Percentiles rank a stretch among this genome's conserved stretches.
Conservation (phyloP, 208 protist species). For the Crithidia sp. region DNA sequence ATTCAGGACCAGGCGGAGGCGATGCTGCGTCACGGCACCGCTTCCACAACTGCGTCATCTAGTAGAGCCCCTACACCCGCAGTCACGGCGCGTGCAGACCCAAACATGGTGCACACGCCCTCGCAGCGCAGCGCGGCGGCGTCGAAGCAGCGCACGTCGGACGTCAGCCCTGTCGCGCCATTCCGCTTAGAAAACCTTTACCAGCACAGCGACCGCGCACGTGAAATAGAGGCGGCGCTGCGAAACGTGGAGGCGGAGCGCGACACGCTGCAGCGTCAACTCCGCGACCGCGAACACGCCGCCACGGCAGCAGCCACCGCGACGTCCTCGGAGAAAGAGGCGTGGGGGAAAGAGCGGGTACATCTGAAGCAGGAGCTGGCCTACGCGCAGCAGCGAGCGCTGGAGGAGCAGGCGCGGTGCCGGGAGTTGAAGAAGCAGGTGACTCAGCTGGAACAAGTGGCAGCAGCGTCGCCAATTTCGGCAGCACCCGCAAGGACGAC, state of each 20-base stretch:
- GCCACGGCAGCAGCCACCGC: neutral
- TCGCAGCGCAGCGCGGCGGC: neutral
- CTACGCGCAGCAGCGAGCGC: conserved; percentile 35
- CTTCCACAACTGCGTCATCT: neutral
- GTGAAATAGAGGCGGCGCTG: conserved; percentile 35
- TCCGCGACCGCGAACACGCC: conserved; percentile 20
- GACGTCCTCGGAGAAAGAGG: conserved; percentile 4
- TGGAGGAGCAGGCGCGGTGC: conserved; percentile 39
- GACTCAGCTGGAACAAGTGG: conserved; percentile 36
- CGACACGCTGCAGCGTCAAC: conserved; percentile 38
- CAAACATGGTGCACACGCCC: conserved; percentile 1
- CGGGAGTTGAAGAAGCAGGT: conserved; percentile 33
- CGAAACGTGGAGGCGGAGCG: conserved; percentile 42
- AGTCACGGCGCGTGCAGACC: neutral
- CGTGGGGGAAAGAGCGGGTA: conserved; percentile 39
- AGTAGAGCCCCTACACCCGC: neutral
- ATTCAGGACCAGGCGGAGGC: conserved; percentile 30
- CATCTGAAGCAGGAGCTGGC: conserved; percentile 49
- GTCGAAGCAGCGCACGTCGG: conserved; percentile 1
- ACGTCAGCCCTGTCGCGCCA: conserved; percentile 3
- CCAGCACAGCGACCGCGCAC: conserved; percentile 19
- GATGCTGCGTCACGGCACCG: conserved; percentile 9
- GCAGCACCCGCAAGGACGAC: neutral
- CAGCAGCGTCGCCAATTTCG: conserved; percentile 7
- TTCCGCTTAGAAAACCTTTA: conserved; percentile 31